Percentiles rank a stretch among this genome's conserved stretches.
phyloP scores from a whole-genome alignment of 805 yeast species.

The Brettanomyces nanus region DNA sequence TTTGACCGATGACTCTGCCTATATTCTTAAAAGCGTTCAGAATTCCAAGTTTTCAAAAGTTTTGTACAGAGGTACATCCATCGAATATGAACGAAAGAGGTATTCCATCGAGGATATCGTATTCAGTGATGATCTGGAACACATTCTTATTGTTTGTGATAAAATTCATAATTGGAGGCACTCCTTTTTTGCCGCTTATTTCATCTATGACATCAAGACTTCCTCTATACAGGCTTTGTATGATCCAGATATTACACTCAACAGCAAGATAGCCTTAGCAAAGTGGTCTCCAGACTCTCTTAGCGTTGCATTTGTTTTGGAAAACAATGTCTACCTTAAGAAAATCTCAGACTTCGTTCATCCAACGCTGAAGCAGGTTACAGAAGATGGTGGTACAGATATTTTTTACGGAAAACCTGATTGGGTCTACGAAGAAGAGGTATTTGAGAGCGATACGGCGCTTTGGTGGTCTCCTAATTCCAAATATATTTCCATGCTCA shows the following conservation, averaged over 20 bases:
- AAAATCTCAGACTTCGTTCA: constrained; percentile 20
- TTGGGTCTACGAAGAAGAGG: constrained; percentile 94
- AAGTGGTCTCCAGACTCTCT: constrained; percentile 70
- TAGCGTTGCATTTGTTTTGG: constrained; percentile 55
- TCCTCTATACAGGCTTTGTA: constrained; percentile 18
- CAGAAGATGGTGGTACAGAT: constrained; percentile 61
- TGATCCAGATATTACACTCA: constrained; percentile 13
- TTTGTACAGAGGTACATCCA: constrained; percentile 39
- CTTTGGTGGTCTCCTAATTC: constrained; percentile 87
- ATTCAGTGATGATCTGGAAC: constrained; percentile 60
- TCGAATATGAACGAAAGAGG: constrained; percentile 25
- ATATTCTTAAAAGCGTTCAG: constrained; percentile 45
- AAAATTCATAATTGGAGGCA: constrained; percentile 65
- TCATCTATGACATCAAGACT: constrained; percentile 44
- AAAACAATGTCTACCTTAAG: constrained; percentile 61
- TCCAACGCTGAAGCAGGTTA: constrained; percentile 37
- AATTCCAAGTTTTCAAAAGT: constrained; percentile 36
- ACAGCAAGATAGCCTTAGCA: constrained; percentile 36
- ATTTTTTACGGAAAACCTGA: constrained; percentile 86
- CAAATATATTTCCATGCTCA: constrained; percentile 50
- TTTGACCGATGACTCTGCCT: constrained; percentile 37
- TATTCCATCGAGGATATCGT: constrained; percentile 44
- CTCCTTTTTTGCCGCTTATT: constrained; percentile 55
- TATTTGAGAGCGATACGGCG: constrained; percentile 58
- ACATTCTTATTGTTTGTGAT: constrained; percentile 54